Conservation (phyloP, 2,329 filamentous ascomycete genomes). For the Achaetomium macrosporum region DNA sequence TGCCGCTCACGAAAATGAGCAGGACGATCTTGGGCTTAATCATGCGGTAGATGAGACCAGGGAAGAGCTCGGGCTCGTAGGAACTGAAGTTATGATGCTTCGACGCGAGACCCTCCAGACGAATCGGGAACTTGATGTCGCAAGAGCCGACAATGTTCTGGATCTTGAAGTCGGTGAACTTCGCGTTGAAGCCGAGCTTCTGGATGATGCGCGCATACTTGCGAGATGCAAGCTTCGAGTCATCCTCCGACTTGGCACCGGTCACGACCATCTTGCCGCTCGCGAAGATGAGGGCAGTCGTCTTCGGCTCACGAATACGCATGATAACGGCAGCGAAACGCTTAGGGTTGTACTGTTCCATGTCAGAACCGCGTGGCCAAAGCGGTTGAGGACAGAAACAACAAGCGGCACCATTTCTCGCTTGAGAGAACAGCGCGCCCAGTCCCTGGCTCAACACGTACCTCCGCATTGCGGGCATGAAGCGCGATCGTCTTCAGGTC, state of each 20-base stretch:
- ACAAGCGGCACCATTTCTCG: neutral
- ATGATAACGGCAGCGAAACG: constrained; percentile 99
- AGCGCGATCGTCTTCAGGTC: constrained; percentile 98
- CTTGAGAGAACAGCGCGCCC: constrained; percentile 2
- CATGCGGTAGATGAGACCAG: constrained; percentile 99
- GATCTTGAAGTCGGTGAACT: constrained; percentile 99
- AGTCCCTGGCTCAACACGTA: constrained; percentile 20
- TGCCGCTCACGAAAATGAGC: constrained; percentile 94
- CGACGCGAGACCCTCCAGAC: constrained; percentile 88
- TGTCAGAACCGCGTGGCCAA: constrained; percentile 29
- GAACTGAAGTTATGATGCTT: constrained; percentile 99
- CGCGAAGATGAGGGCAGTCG: constrained; percentile 94
- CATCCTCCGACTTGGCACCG: constrained; percentile 95
- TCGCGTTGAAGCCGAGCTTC: constrained; percentile 98
- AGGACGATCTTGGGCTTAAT: constrained; percentile 99
- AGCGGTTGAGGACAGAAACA: constrained; percentile 19
- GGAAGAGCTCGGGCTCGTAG: constrained; percentile 97
- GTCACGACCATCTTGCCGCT: constrained; percentile 99
- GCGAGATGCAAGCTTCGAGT: constrained; percentile 91
- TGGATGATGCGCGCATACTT: constrained; percentile 99
- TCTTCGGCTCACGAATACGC: constrained; percentile 99
- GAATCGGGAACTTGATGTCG: constrained; percentile 99
- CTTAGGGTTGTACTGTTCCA: constrained; percentile 41
- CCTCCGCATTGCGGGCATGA: constrained; percentile 91
- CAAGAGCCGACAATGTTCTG: constrained; percentile 99